Evolutionary conservation across 2,329 filamentous ascomycete genomes (phyloP), one percentile per base, ranked within the genome.

Genomic region (Botrytis tulipae): DNA sequence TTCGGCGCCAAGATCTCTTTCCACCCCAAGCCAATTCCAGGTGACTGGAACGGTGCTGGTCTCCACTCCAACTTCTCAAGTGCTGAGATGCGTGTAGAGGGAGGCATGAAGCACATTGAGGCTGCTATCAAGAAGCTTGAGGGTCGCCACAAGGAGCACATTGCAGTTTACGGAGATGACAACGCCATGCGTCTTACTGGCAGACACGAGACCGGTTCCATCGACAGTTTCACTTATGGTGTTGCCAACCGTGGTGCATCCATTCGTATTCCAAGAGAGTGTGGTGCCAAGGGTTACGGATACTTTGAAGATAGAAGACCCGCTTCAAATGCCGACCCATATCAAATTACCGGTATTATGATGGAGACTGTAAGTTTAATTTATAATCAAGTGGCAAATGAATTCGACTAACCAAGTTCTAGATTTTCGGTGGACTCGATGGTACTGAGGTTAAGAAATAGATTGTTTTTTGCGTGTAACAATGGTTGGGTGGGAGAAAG

Each of bases 41-140:
- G 95, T 81, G 92, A 97, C 87, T 98, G 96, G 95, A 98, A 98
- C 87, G 96, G 95, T 81, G 94, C 94, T 75, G 94, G 94, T 84
- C 91, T 97, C 69, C 94, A 97, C 89, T 90, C 87, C 88, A 95
- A 98, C 90, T 96, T 98, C 83, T 97, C 93, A 65, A 95, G 93
- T 80, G 89, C 91, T 83, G 90, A 91, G 80, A 99, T 96, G 89
- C 94, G 96, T 81, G 87, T 87, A 72, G 94, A 97, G 78, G 95
- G 95, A 80, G 96, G 96, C 82, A 96, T 98, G 91, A 97, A 97
- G 90, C 85, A 89, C 84, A 99, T 99, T 78, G 95, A 98, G 84
- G 89, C 89, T 70, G 90, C 91, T 72, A 92, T 95, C 85, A 92
- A 93, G 90, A 94, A 93, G 85, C 90, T 95, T 29, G 92, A 93